Percentiles rank a stretch among this genome's conserved stretches.
These are phyloP conservation scores for Wallacemonas sp. DNA, from an alignment of 208 protist species.

Conservation along the genomic window DNA sequence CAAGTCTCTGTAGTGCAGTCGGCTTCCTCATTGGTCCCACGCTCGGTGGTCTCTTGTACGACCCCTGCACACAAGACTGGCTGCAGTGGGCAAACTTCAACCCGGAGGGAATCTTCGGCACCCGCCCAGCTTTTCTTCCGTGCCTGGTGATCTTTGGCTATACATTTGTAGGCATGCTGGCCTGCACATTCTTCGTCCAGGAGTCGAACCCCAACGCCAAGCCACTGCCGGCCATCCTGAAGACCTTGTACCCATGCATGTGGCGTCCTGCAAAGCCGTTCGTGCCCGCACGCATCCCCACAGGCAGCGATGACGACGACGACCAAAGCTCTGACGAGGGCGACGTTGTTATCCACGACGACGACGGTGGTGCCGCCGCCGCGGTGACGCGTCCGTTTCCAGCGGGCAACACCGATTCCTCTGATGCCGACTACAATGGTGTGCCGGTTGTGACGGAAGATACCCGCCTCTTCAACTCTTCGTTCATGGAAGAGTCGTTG, in stretches of 20 bases:
- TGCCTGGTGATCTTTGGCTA: conserved; percentile 39
- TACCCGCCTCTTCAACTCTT: conserved; percentile 13
- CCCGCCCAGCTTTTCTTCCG: conserved; percentile 56
- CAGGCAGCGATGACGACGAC: neutral
- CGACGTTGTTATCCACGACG: neutral
- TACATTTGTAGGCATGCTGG: conserved; percentile 26
- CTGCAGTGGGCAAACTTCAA: conserved; percentile 31
- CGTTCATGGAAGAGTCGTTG: conserved; percentile 15
- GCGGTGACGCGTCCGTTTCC: too few species aligned
- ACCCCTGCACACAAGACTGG: conserved; percentile 38
- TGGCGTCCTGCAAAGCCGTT: neutral
- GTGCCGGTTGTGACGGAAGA: conserved; percentile 2
- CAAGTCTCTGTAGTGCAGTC: conserved; percentile 89
- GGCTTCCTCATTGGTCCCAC: conserved; percentile 63
- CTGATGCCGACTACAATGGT: neutral
- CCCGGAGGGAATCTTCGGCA: conserved; percentile 25
- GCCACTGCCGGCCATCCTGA: conserved; percentile 8
- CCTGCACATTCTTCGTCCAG: conserved; percentile 30
- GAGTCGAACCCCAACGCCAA: conserved; percentile 30
- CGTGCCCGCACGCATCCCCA: conserved; percentile 5
- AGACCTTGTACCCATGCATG: conserved; percentile 22
- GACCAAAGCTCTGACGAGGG: conserved; percentile 2
- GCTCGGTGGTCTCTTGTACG: conserved; percentile 66
- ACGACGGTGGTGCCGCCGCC: neutral
- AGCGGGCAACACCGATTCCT: conserved; percentile 10